phyloP scores from a whole-genome alignment of 2,329 filamentous ascomycete species.

The Ampelomyces quisqualis region DNA sequence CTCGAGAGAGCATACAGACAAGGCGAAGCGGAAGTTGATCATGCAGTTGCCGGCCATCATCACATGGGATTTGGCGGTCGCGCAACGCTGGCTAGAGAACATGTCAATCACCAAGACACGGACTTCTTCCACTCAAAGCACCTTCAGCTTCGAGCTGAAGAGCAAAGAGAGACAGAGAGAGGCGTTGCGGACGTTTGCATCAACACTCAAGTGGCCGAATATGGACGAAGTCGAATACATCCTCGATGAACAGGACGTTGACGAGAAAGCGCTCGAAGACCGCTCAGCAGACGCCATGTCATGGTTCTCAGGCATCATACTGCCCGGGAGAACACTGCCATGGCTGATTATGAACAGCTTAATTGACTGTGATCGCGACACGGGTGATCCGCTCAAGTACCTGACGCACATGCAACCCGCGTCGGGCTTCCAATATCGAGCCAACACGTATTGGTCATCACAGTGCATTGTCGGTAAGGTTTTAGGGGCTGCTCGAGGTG shows the following conservation, averaged over 20 bases:
- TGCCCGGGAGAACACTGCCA: constrained; percentile 69
- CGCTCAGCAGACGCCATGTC: constrained; percentile 73
- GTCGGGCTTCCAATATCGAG: constrained; percentile 75
- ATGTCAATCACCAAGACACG: constrained; percentile 65
- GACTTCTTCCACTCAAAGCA: constrained; percentile 45
- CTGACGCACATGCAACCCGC: constrained; percentile 68
- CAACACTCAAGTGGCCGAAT: constrained; percentile 76
- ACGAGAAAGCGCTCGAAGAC: constrained; percentile 52
- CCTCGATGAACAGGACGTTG: constrained; percentile 59
- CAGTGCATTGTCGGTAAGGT: constrained; percentile 74
- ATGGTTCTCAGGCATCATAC: constrained; percentile 72
- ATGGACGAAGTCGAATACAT: constrained; percentile 63
- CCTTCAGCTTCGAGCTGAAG: constrained; percentile 63
- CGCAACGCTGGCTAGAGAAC: constrained; percentile 70
- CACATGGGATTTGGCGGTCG: constrained; percentile 72
- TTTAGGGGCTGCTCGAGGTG: constrained; percentile 65
- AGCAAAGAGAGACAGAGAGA: constrained; percentile 68
- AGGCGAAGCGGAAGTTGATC: constrained; percentile 65
- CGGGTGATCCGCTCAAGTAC: constrained; percentile 64
- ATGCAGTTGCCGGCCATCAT: constrained; percentile 68
- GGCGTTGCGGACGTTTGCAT: constrained; percentile 67
- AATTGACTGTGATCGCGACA: constrained; percentile 71
- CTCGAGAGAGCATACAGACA: constrained; percentile 60
- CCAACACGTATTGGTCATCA: constrained; percentile 75
- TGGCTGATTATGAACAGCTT: constrained; percentile 78